phyloP scores from a whole-genome alignment of 2,329 filamentous ascomycete genomes.

The Cordyceps militaris region DNA sequence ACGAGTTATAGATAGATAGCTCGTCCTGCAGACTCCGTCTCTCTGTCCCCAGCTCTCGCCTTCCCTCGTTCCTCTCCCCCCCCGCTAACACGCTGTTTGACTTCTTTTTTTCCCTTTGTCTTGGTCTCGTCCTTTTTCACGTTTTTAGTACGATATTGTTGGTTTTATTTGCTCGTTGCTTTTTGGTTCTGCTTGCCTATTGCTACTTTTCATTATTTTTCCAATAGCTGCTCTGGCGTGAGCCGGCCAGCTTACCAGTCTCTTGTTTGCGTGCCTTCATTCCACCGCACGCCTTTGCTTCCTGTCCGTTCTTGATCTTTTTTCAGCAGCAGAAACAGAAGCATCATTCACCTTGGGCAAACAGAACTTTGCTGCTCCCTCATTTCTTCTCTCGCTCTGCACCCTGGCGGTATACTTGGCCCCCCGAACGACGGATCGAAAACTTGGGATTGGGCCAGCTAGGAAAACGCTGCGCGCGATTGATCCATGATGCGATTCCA shows the following conservation, averaged over 20 bases:
- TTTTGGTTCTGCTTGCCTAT: too few species aligned
- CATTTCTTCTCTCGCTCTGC: neutral
- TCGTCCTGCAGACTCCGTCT: neutral
- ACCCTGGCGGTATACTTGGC: neutral
- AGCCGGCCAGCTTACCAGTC: neutral
- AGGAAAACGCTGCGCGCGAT: neutral
- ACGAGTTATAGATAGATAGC: neutral
- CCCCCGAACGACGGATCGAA: neutral
- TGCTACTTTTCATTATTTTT: neutral
- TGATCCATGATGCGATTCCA: slow-evolving; percentile 18
- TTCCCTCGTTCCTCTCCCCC: neutral
- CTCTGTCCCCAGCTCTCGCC: neutral
- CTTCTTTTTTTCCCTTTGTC: too few species aligned
- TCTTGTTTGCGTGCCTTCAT: neutral
- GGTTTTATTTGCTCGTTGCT: too few species aligned
- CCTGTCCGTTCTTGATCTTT: neutral
- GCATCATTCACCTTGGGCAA: too few species aligned
- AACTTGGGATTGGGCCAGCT: too few species aligned
- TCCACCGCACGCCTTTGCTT: neutral
- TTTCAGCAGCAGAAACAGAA: too few species aligned
- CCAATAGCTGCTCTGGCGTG: too few species aligned
- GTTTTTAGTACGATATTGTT: too few species aligned
- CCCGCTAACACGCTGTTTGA: too few species aligned
- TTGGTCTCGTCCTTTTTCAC: too few species aligned
- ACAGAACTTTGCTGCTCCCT: neutral